These are phyloP conservation scores for Lasiodiplodia citricola DNA, from an alignment of 2,329 filamentous ascomycete species.

Conservation along the genomic window DNA sequence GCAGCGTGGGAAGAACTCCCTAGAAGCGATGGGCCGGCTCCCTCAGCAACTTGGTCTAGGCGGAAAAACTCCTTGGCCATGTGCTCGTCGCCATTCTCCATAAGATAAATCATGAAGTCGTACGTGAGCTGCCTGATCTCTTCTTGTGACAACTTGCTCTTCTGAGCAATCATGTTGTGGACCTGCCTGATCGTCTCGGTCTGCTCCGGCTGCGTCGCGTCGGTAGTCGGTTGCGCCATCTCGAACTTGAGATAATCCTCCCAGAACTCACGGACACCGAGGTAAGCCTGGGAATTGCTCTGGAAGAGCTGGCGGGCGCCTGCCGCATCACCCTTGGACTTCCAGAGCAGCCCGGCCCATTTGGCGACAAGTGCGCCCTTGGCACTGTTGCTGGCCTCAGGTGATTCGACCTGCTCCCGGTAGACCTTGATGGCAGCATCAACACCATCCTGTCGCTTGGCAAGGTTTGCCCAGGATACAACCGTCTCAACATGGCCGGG, in stretches of 20 bases:
- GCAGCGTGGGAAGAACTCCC: not conserved
- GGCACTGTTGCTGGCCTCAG: constrained; percentile 73
- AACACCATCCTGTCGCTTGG: constrained; percentile 80
- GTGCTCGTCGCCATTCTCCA: constrained; percentile 80
- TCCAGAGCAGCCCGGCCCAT: constrained; percentile 87
- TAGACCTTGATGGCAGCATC: constrained; percentile 85
- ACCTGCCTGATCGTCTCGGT: constrained; percentile 80
- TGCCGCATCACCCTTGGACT: constrained; percentile 77
- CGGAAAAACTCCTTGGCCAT: constrained; percentile 84
- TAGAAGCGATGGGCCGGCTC: constrained; percentile 41
- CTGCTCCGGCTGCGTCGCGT: constrained; percentile 67
- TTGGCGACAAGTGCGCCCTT: constrained; percentile 88
- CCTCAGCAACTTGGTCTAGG: constrained; percentile 86
- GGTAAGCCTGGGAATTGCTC: constrained; percentile 82
- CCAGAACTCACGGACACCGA: constrained; percentile 89
- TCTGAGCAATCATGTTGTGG: constrained; percentile 73
- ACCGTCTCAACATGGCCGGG: constrained; percentile 88
- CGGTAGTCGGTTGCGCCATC: constrained; percentile 75
- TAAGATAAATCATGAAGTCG: constrained; percentile 81
- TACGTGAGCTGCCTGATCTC: constrained; percentile 77
- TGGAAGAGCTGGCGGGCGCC: constrained; percentile 84
- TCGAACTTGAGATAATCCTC: constrained; percentile 87
- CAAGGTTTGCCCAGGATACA: constrained; percentile 83
- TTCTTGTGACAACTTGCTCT: constrained; percentile 70
- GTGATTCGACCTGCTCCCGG: constrained; percentile 77